Percentiles rank a stretch among this genome's conserved stretches.
Conservation (phyloP, 768 basidiomycete species). For the Lentinula detonsa region DNA sequence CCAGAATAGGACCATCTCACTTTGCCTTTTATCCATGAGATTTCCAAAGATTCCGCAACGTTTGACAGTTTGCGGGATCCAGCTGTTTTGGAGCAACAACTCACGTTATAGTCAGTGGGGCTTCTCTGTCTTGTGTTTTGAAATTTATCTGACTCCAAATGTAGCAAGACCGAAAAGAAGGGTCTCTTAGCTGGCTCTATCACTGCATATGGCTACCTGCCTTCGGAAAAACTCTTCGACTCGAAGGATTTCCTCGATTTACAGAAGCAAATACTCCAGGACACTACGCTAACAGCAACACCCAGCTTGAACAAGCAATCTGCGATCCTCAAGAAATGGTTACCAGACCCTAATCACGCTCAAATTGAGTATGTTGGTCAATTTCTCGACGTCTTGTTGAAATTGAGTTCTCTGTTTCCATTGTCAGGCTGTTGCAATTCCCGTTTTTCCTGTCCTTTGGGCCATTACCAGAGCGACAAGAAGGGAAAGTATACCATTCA, state of each 20-base stretch:
- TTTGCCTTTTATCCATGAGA: conserved; percentile 7
- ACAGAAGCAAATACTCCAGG: not conserved
- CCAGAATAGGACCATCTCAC: not conserved
- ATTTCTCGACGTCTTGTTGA: not conserved
- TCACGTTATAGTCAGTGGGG: not conserved
- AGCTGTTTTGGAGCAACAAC: conserved; percentile 1
- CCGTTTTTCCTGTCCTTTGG: conserved; percentile 9
- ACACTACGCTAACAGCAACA: not conserved
- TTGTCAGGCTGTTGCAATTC: conserved; percentile 7
- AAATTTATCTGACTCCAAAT: not conserved
- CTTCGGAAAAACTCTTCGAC: conserved; percentile 7
- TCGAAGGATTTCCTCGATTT: not conserved
- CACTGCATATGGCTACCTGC: conserved; percentile 9
- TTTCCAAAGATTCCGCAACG: conserved; percentile 8
- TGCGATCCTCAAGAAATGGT: conserved; percentile 4
- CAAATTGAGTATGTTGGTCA: conserved; percentile 13
- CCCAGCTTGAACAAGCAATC: not conserved
- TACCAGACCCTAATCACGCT: conserved; percentile 6
- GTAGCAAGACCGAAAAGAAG: conserved; percentile 3
- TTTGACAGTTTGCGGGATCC: conserved; percentile 10
- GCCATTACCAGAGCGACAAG: conserved; percentile 10
- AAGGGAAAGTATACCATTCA: conserved; percentile 12
- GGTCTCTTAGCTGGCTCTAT: conserved; percentile 5
- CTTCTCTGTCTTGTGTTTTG: not conserved
- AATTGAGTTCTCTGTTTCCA: not conserved